Evolutionary conservation across 2,329 filamentous ascomycete genomes (phyloP), one percentile per base, ranked within the genome.

Genomic region (Talaromyces funiculosus): DNA sequence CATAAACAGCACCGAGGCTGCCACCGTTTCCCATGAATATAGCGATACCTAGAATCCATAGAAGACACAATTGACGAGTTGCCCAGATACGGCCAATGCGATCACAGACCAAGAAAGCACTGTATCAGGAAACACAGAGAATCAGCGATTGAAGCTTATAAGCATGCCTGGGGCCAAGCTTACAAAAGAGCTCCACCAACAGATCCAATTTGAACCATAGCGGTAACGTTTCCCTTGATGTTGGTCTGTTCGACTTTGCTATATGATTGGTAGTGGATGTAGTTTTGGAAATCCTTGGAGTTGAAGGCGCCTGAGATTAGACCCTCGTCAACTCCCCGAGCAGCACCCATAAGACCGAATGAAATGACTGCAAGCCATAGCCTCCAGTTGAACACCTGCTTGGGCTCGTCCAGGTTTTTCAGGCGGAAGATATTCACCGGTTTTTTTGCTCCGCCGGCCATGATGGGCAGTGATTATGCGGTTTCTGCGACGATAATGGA

Each of bases 151-250:
- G 22, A 59, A 87, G 84, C 45, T 49, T 31, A 20, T 31, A 33
- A 20, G 16, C 45, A 29, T 31, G 45, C 8, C 47, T 88, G 20
- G 9, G 24, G 14, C 16, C 22, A 4, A 55, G 70, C 76, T 64
- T 68, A 80, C 78, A 87, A 80, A 33, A 90, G 78, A 31, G 88
- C 87, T 45, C 89, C 89, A 3, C 79, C 85, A 31, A 92, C 88
- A 24, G 84, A 89, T 24, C 89, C 89, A 67, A 92, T 85, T 73
- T 92, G 89, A 0, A 92, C 89, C 89, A 92, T 92, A 53, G 87
- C 88, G 6, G 78, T 83, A 42, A 90, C 86, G 38, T 83, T 87
- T 22, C 88, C 88, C 67, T 49, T 29, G 4, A 49, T 31, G n/a
- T 49, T 31, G 26, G 45, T 86, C 69, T 82, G 78, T 51, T 84